phyloP scores from a whole-genome alignment of 164 flowering plant species.

The Litsea cubeba region DNA sequence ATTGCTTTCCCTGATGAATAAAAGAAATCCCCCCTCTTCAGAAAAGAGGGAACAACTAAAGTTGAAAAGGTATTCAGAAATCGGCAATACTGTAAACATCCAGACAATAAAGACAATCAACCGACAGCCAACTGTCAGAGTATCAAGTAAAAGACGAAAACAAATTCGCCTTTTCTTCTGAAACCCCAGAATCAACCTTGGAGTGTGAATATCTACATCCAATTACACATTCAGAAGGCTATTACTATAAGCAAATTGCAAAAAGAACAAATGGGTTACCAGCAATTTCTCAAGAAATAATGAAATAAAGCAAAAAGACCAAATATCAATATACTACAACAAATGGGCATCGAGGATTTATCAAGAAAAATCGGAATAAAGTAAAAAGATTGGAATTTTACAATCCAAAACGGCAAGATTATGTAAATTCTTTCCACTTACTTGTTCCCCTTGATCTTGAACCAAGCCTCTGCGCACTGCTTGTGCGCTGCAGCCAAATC shows the following conservation, averaged over 20 bases:
- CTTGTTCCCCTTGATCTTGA: conserved; percentile 92
- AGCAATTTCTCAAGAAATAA: no score
- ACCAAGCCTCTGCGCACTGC: conserved; percentile 92
- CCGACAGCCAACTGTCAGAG: background rate
- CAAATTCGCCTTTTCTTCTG: no score
- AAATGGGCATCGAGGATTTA: background rate
- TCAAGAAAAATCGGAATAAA: background rate
- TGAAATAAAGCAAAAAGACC: no score
- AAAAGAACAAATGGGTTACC: background rate
- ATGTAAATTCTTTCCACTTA: conserved; percentile 25
- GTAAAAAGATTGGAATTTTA: background rate
- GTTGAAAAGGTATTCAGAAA: background rate
- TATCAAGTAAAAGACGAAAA: background rate
- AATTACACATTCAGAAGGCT: background rate
- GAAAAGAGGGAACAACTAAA: background rate
- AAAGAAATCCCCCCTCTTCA: background rate
- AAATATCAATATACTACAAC: background rate
- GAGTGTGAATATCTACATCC: background rate
- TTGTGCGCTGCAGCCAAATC: conserved; percentile 89
- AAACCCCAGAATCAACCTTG: background rate
- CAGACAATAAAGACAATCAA: background rate
- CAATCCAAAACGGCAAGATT: background rate
- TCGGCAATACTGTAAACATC: background rate
- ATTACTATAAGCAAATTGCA: background rate
- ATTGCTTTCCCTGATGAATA: no score